Percentiles rank a stretch among this genome's conserved stretches.
These are phyloP conservation scores for Casuarina glauca DNA, from an alignment of 306 rosid genomes.

Conservation along the genomic window DNA sequence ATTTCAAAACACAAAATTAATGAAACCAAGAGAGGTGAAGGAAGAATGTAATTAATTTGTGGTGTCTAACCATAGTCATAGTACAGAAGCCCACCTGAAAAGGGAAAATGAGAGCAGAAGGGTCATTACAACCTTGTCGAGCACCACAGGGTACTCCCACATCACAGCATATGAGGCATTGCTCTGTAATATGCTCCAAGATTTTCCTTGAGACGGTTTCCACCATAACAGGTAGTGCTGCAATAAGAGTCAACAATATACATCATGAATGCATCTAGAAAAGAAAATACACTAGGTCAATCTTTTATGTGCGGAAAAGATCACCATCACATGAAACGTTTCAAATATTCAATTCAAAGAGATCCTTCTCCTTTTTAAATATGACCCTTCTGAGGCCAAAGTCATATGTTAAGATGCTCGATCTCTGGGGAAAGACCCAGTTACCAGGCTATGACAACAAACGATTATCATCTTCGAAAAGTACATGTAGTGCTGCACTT, in stretches of 20 bases:
- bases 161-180: slow-evolving; percentile 96
- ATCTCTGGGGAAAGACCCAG: background rate
- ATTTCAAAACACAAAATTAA: background rate
- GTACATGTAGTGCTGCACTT: background rate
- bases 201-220: slow-evolving; percentile 78
- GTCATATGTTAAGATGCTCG: background rate
- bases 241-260: slow-evolving; percentile 30
- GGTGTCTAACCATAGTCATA: background rate
- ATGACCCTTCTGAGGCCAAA: background rate
- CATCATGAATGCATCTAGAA: slow-evolving; percentile 18
- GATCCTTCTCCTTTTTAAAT: background rate
- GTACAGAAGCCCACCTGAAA: slow-evolving; percentile 69
- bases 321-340: background rate
- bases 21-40: background rate
- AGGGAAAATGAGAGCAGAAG: slow-evolving; percentile 91
- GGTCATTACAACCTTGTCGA: slow-evolving; percentile 87
- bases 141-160: slow-evolving; percentile 91
- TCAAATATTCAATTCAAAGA: background rate
- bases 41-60: background rate
- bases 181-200: slow-evolving; percentile 84
- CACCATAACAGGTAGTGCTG: slow-evolving; percentile 90
- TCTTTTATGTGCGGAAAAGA: background rate
- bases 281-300: background rate
- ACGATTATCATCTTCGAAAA: background rate
- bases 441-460: background rate